Evolutionary conservation across 2,329 filamentous ascomycete genomes (phyloP).

Genomic region (Fusarium haematococcum): DNA sequence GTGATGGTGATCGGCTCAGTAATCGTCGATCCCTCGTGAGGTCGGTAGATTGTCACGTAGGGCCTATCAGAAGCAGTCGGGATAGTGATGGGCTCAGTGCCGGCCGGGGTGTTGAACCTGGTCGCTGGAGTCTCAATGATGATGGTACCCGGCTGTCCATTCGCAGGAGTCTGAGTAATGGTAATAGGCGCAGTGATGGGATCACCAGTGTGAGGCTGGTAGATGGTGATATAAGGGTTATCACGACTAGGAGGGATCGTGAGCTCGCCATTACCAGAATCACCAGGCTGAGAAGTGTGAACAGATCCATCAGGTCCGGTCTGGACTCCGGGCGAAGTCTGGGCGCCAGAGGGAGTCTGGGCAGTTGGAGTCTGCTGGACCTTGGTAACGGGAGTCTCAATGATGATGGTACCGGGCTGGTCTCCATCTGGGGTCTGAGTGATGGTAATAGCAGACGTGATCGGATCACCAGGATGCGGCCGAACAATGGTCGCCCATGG

Average conservation of each 20-base stretch:
- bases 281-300: constrained; percentile 4
- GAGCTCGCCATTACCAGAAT: background rate
- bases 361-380: constrained; percentile 9
- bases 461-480: constrained; percentile 32
- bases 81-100: background rate
- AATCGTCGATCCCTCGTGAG: background rate
- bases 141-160: constrained; percentile 31
- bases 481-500: constrained; percentile 26
- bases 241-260: constrained; percentile 30
- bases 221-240: constrained; percentile 19
- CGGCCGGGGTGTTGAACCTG: background rate
- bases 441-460: constrained; percentile 28
- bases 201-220: constrained; percentile 13
- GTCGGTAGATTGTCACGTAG: background rate
- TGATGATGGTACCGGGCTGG: constrained; percentile 28
- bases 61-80: background rate
- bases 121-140: constrained; percentile 30
- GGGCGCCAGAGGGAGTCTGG: background rate
- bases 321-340: background rate
- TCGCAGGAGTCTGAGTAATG: constrained; percentile 25
- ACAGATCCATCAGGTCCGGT: background rate
- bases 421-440: constrained; percentile 22
- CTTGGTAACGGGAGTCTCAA: constrained; percentile 27
- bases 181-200: constrained; percentile 32
- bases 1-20: background rate